Evolutionary conservation across 2,329 filamentous ascomycete genomes (phyloP), one percentile per base, ranked within the genome.

Genomic region (Hymenotorrendiella dingleyae): DNA sequence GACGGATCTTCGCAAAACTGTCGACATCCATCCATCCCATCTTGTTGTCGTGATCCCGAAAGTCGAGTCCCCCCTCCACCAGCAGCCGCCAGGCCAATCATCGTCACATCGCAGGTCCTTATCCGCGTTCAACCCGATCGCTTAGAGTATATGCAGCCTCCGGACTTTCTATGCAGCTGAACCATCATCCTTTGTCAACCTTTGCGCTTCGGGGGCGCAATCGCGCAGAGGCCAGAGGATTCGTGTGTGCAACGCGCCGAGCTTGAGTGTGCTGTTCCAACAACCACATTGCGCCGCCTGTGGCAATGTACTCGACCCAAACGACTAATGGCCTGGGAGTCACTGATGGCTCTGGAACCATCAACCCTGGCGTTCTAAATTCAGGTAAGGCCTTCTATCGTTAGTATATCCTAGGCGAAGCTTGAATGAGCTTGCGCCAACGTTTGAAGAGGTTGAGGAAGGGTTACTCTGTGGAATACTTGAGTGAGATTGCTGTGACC

Each of bases 311-410:
- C 71, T 72, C 76, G 64, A 71, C 74, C 65, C 73, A 78, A 67
- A 75, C 81, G 65, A 75, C 81, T 66, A 83, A 82, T 73, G 79
- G 80, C 68, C 61, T 59, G 45, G 67, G 68, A 45, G 61, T 68
- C 47, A 71, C 74, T 59, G 84, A 85, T 76, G 84, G 86, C 65
- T 84, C 84, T 72, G 86, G 84, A 64, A 94, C 88, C 63, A 93
- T 94, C 74, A 87, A 94, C 74, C 88, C 88, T 64, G 86, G 86
- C 61, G 86, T 84, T 53, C 76, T 94, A 71, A 88, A 84, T 70
- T 82, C 81, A 72, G 80, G 85, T 91, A 81, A 59, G 65, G 58
- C 55, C 54, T 28, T 36, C 40, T 42, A 34, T 23, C 11, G 6
- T 11, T 10, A 26, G 4, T 16, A 20, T 10, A 6, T 11, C n/a